These are phyloP conservation scores for Capsicum baccatum DNA, from an alignment of 257 asterid species.

Conservation along the genomic window DNA sequence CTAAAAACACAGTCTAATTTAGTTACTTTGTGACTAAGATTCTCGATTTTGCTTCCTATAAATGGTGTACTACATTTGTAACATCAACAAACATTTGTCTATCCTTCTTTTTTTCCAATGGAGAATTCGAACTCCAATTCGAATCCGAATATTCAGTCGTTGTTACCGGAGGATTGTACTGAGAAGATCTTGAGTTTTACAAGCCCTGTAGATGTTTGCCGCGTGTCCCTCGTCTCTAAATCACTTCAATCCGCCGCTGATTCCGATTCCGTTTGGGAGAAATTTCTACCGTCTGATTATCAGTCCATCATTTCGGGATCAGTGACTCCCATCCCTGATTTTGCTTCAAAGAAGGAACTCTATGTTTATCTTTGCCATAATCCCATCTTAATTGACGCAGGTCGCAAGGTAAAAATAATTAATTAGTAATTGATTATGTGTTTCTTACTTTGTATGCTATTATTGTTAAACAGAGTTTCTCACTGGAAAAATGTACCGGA, in stretches of 20 bases:
- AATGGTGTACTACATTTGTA: too few relatives aligned
- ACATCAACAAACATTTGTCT: not conserved
- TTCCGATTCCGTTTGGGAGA: constrained; percentile 6
- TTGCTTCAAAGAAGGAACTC: not conserved
- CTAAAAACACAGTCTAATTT: too few relatives aligned
- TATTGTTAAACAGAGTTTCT: too few relatives aligned
- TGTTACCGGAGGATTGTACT: constrained; percentile 20
- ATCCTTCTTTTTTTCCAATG: not conserved
- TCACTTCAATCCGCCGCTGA: not conserved
- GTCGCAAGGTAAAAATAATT: not conserved
- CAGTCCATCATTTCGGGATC: not conserved
- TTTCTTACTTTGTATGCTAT: too few relatives aligned
- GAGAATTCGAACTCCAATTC: not conserved
- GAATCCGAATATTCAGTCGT: too few relatives aligned
- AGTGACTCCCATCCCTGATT: not conserved
- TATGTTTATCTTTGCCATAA: not conserved
- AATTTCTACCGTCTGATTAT: constrained; percentile 27
- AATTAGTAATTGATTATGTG: too few relatives aligned
- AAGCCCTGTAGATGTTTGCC: constrained; percentile 7
- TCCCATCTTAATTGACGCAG: constrained; percentile 28
- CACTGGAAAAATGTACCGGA: constrained; percentile 26
- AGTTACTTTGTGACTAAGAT: too few relatives aligned
- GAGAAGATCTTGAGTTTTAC: not conserved
- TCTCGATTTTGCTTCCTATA: too few relatives aligned
- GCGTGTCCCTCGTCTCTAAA: not conserved